Conservation (phyloP, 306 rosid species). For the Medicago lupulina region DNA sequence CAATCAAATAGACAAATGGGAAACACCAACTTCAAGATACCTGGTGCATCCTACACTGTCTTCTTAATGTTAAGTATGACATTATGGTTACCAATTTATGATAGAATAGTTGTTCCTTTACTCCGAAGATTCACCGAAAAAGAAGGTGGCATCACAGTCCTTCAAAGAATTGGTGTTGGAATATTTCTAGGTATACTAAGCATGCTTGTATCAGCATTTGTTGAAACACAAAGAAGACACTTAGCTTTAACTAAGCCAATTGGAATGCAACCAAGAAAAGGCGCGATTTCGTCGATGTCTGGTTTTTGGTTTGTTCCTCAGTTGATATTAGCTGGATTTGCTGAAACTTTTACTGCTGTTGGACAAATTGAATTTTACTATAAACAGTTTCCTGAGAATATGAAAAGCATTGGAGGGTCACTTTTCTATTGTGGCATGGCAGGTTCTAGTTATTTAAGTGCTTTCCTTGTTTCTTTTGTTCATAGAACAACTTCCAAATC, state of each 20-base stretch:
- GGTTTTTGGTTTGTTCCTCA: constrained; percentile 81
- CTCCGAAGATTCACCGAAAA: constrained; percentile 57
- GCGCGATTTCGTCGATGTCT: constrained; percentile 80
- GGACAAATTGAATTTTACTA: constrained; percentile 82
- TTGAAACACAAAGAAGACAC: constrained; percentile 60
- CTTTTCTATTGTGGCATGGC: constrained; percentile 72
- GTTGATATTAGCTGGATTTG: constrained; percentile 57
- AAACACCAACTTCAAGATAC: constrained; percentile 59
- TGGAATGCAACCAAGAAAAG: constrained; percentile 67
- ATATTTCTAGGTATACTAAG: constrained; percentile 52
- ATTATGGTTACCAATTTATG: constrained; percentile 72
- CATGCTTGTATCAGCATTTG: constrained; percentile 63
- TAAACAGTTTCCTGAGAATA: constrained; percentile 90
- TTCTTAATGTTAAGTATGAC: constrained; percentile 72
- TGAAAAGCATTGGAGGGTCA: constrained; percentile 86
- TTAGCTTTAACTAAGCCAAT: constrained; percentile 58
- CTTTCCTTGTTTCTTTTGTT: constrained; percentile 59
- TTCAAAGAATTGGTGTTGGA: constrained; percentile 83
- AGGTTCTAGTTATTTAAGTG: constrained; percentile 67
- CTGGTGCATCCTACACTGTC: constrained; percentile 68
- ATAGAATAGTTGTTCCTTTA: constrained; percentile 62
- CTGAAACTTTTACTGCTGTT: constrained; percentile 62
- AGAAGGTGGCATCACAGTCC: constrained; percentile 79
- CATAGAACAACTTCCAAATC: constrained; percentile 53
- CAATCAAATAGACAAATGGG: constrained; percentile 70